Base-by-base conservation (phyloP, 1,284 basidiomycete species). In the Apiotrichum siamense region DNA sequence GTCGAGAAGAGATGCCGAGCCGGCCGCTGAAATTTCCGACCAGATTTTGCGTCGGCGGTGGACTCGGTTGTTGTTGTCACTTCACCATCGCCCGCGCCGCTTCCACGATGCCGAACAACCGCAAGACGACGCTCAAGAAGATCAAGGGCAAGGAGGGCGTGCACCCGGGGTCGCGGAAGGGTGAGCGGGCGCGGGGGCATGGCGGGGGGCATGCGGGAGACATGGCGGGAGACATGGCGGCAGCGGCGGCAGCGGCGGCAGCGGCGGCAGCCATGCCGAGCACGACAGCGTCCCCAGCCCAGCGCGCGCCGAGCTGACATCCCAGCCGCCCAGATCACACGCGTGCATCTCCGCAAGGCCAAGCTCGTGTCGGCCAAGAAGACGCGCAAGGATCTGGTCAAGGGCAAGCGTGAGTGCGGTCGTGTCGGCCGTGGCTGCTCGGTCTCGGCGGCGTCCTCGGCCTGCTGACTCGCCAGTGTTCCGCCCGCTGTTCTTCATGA, bases 401-500 rank as follows among this genome's bases (percentile, higher is more conserved):
- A 61, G 17, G 49, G 55, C 2, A 71, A 70, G 50, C 45, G 69
- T 71, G 48, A 48, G 66, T 63, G n/a, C n/a, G n/a, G n/a, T n/a
- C n/a, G n/a, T n/a, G n/a, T n/a, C n/a, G n/a, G n/a, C n/a, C n/a
- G n/a, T n/a, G n/a, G n/a, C n/a, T n/a, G n/a, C n/a, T n/a, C n/a
- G n/a, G n/a, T n/a, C n/a, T n/a, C n/a, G n/a, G n/a, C n/a, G n/a
- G n/a, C n/a, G n/a, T n/a, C n/a, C n/a, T n/a, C n/a, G n/a, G n/a
- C n/a, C n/a, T 40, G 26, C 56, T 60, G 33, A 57, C 41, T 29
- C 41, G 12, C 1, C 57, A 78, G 88, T 82, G 56, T 83, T 87
- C 65, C 77, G 87, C 40, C 88, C 84, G 62, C 77, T 80, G 11
- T 92, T 91, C 74, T 91, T 91, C 75, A 85, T 81, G 62, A 79